These are phyloP conservation scores for Circinella umbellata DNA, from an alignment of 371 early-diverging fungal genomes.

Conservation along the genomic window DNA sequence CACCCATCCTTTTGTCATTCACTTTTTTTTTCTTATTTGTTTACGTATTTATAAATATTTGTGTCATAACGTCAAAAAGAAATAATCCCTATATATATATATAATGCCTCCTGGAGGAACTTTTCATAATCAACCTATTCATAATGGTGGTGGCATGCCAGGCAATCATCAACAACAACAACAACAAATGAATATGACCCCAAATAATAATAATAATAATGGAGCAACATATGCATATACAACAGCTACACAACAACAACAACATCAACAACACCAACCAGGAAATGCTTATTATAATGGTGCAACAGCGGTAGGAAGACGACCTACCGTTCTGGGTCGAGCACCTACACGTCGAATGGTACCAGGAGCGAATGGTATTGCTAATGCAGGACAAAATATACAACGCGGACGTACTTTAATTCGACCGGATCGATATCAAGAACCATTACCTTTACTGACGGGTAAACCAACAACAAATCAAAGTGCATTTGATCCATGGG, in stretches of 20 bases:
- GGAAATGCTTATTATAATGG: not conserved
- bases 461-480: slow-evolving; percentile 59
- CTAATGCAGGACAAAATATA: slow-evolving; percentile 58
- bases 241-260: not conserved
- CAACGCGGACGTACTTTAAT: slow-evolving; percentile 78
- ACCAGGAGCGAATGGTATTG: slow-evolving; percentile 53
- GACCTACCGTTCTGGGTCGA: slow-evolving; percentile 49
- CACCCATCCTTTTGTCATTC: too few relatives aligned
- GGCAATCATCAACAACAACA: not conserved
- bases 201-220: not conserved
- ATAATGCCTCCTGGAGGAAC: slow-evolving; percentile 1
- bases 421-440: slow-evolving; percentile 75
- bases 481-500: slow-evolving; percentile 70
- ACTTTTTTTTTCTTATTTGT: too few relatives aligned
- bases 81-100: too few relatives aligned
- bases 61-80: too few relatives aligned
- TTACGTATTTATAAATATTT: too few relatives aligned
- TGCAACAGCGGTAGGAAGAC: slow-evolving; percentile 38
- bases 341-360: slow-evolving; percentile 57
- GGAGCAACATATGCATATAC: slow-evolving; percentile 3
- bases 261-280: not conserved
- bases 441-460: slow-evolving; percentile 72
- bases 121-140: slow-evolving; percentile 16
- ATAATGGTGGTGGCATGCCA: slow-evolving; percentile 19
- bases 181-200: too few relatives aligned